These are phyloP conservation scores for Leptodermis oblonga DNA, from an alignment of 257 asterid species.

Conservation along the genomic window DNA sequence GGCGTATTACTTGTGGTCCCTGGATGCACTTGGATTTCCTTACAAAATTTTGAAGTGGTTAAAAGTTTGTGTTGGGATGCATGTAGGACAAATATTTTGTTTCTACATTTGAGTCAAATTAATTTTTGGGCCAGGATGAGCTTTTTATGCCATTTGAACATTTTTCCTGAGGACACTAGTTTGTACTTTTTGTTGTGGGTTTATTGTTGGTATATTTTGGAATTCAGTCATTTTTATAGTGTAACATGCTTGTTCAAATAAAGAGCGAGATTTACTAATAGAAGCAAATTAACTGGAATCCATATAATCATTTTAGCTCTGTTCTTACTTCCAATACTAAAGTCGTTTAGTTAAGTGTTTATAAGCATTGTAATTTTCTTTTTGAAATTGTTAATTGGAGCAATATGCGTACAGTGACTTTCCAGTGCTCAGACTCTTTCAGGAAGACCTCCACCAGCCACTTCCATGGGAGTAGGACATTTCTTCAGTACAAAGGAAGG, in stretches of 20 bases:
- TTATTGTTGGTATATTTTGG: neutral
- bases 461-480: slow-evolving; percentile 99
- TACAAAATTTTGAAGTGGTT: neutral
- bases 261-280: neutral
- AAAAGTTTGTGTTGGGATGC: neutral
- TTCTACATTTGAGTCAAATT: too few relatives aligned
- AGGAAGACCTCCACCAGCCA: slow-evolving; percentile 96
- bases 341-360: neutral
- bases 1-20: neutral
- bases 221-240: neutral
- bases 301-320: neutral
- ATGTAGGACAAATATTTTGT: too few relatives aligned
- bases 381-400: slow-evolving; percentile 3
- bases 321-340: neutral
- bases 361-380: neutral
- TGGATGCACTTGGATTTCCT: neutral
- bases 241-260: too few relatives aligned
- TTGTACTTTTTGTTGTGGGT: too few relatives aligned
- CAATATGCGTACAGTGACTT: slow-evolving; percentile 22
- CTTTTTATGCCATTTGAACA: too few relatives aligned
- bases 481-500: slow-evolving; percentile 78
- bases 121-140: too few relatives aligned
- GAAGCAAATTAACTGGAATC: neutral
- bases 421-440: slow-evolving; percentile 65
- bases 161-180: too few relatives aligned